Percentiles rank a stretch among this genome's conserved stretches.
Conservation (phyloP, 78 protist genomes). For the Speleostelium caveatum region DNA sequence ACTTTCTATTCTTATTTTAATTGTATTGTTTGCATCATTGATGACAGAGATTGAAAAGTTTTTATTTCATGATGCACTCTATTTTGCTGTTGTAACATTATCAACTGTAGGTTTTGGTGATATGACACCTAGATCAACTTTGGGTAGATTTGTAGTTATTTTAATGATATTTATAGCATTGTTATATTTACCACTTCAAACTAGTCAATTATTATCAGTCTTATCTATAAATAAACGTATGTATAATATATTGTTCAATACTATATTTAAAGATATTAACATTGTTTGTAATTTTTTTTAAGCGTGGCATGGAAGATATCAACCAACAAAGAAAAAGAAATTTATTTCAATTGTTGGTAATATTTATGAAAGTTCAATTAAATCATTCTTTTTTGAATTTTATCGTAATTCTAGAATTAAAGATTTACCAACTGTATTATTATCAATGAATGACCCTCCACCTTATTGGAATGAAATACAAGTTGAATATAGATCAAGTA, state of each 20-base stretch:
- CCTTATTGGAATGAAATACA: not conserved
- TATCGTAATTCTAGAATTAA: conserved; percentile 58
- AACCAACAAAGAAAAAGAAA: conserved; percentile 32
- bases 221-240: conserved; percentile 5
- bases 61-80: conserved; percentile 25
- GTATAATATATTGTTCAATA: not conserved
- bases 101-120: conserved; percentile 83
- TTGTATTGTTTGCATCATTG: conserved; percentile 75
- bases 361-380: conserved; percentile 36
- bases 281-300: not conserved
- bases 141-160: conserved; percentile 38
- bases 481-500: not conserved
- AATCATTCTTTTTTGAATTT: conserved; percentile 23
- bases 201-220: not conserved
- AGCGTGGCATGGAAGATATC: conserved; percentile 62
- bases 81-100: conserved; percentile 65
- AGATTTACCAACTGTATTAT: conserved; percentile 22
- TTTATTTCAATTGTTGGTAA: conserved; percentile 36
- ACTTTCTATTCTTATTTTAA: conserved; percentile 45
- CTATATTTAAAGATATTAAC: not conserved
- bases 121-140: conserved; percentile 38
- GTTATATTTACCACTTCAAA: conserved; percentile 40
- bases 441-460: conserved; percentile 33
- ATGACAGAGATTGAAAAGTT: conserved; percentile 51
- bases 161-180: conserved; percentile 32